Conservation (phyloP, 306 rosid species). For the Malus sylvestris region DNA sequence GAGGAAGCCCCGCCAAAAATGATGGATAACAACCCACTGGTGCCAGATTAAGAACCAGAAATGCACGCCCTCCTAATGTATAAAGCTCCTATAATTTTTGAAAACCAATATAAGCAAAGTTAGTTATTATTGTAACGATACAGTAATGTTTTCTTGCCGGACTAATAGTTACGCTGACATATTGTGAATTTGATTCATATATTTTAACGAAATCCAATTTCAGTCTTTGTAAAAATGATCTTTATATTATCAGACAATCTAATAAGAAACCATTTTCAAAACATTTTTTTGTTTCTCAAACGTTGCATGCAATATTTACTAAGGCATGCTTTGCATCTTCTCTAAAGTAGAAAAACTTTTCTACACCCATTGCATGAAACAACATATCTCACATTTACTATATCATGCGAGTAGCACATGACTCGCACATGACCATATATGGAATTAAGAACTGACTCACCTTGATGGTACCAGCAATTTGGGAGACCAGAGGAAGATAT, state of each 20-base stretch:
- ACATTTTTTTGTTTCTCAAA: too few species aligned
- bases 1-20: constrained; percentile 47
- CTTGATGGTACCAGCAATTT: constrained; percentile 59
- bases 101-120: not conserved
- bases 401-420: not conserved
- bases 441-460: constrained; percentile 19
- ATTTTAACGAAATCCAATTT: too few species aligned
- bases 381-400: not conserved
- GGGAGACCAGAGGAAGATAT: constrained; percentile 50
- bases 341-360: too few species aligned
- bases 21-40: constrained; percentile 83
- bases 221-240: too few species aligned
- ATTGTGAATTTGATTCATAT: not conserved
- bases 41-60: constrained; percentile 64
- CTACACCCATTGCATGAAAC: not conserved
- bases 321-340: too few species aligned
- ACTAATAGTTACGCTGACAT: not conserved
- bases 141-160: not conserved
- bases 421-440: not conserved
- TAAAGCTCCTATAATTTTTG: constrained; percentile 54
- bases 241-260: not conserved
- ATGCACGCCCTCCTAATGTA: constrained; percentile 54
- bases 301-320: too few species aligned
- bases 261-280: too few species aligned
- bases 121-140: not conserved